Evolutionary conservation across 2,329 filamentous ascomycete genomes (phyloP).

Genomic region (Aureobasidium pullulans): DNA sequence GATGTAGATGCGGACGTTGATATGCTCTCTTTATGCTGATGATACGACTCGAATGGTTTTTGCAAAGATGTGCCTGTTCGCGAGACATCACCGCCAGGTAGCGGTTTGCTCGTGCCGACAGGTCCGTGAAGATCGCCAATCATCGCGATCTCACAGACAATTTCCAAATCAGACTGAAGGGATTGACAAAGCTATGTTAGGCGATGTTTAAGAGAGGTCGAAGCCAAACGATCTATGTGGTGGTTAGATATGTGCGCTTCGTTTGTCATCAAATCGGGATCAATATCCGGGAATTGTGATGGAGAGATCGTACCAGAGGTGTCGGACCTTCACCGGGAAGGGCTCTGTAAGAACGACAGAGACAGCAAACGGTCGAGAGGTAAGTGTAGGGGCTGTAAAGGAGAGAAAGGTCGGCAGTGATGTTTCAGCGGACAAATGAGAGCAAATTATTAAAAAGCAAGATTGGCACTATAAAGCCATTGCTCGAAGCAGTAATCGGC

Average conservation of each 20-base stretch:
- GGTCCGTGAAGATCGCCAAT: not conserved
- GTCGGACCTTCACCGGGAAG: constrained; percentile 10
- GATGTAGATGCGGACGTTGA: constrained; percentile 75
- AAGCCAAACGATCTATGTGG: not conserved
- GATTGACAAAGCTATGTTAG: not conserved
- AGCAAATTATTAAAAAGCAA: not conserved
- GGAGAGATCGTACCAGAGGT: not conserved
- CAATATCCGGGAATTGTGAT: not conserved
- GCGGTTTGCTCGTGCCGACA: constrained; percentile 10
- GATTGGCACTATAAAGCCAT: constrained; percentile 13
- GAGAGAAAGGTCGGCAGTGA: constrained; percentile 6
- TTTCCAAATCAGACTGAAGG: not conserved
- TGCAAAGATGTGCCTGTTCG: not conserved
- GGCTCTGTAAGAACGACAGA: not conserved
- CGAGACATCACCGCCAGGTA: constrained; percentile 11
- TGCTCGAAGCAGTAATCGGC: constrained; percentile 7
- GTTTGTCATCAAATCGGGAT: not conserved
- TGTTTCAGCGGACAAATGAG: constrained; percentile 5
- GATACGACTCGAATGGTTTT: constrained; percentile 26
- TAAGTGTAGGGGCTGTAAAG: not conserved
- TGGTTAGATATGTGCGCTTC: not conserved
- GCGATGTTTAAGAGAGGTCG: not conserved
- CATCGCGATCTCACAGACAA: constrained; percentile 3
- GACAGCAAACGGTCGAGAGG: not conserved
- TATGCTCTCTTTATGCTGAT: constrained; percentile 69